Percentiles rank a stretch among this genome's conserved stretches.
Evolutionary conservation across 78 protist species (phyloP).

Genomic region (Emiliania huxleyi): DNA sequence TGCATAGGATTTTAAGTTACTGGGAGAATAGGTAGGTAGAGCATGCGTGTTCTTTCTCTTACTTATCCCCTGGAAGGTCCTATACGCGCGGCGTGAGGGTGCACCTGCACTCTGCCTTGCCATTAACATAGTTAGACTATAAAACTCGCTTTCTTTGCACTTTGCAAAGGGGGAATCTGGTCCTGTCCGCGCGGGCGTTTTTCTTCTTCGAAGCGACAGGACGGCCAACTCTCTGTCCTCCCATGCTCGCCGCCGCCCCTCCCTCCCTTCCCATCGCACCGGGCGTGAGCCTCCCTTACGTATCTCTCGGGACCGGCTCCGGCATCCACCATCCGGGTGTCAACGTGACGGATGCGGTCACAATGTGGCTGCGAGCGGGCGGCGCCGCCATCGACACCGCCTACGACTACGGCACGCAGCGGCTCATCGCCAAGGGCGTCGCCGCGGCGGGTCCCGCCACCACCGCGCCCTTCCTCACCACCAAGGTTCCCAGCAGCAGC

Average conservation of each 20-base stretch:
- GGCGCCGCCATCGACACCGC: slow-evolving; percentile 10
- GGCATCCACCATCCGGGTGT: not conserved
- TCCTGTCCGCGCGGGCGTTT: no score
- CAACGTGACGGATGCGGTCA: not conserved
- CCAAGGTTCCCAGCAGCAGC: slow-evolving; percentile 2
- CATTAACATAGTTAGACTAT: no score
- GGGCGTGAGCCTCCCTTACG: not conserved
- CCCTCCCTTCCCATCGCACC: not conserved
- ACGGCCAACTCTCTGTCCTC: no score
- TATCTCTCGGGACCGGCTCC: not conserved
- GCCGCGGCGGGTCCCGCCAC: not conserved
- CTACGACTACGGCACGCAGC: not conserved
- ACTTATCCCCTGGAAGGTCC: no score
- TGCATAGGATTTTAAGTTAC: no score
- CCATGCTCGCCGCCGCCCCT: not conserved
- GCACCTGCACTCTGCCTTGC: no score
- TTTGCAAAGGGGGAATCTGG: no score
- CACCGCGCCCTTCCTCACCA: not conserved
- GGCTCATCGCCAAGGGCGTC: not conserved
- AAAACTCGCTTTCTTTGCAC: no score
- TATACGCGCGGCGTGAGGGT: no score
- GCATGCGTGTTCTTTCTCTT: no score
- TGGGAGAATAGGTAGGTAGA: no score
- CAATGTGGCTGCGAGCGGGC: not conserved
- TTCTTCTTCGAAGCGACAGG: no score